Base-by-base conservation (phyloP, 2,329 filamentous ascomycete genomes). In the Stagonosporopsis tanaceti region DNA sequence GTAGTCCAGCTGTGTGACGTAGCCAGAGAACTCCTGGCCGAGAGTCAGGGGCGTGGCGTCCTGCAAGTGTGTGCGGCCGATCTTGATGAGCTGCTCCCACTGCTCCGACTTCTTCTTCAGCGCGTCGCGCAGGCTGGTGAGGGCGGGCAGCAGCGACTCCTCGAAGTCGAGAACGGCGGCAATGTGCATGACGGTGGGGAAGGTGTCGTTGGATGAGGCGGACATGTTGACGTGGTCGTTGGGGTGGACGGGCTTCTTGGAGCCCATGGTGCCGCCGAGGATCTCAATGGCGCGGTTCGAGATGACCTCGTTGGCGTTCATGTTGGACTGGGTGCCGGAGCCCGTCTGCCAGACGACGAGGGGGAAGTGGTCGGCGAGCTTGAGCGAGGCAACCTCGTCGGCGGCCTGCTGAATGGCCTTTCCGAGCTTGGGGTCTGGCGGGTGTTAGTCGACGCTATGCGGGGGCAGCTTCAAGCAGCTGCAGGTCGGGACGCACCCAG, bases 211-310 rank as follows among this genome's bases (percentile, higher is more conserved):
- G 73, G 95, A 98, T 47, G 93, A 97, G 69, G 95, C 95, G 65
- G 91, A 96, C 88, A 96, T 96, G 87, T 99, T 99, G 80, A 99
- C 95, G 79, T 99, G 95, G 83, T 99, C 95, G 81, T 98, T 99
- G 73, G 95, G 95, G 82, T 99, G 95, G 64, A 99, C 95, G 27
- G 95, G 95, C 84, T 96, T 97, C 89, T 98, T 98, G 86, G 84
- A 89, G 70, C 95, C 95, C 91, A 93, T 97, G 66, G 85, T 85
- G 71, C 95, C 95, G 69, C 95, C 95, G 51, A 98, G 86, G 64
- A 98, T 96, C 84, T 98, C 94, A 79, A 98, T 98, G 65, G 95
- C 95, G 66, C 95, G 92, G 87, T 98, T 99, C 65, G 94, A 97
- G 80, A 99, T 98, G 80, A 99, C 95, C 80, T 99, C 95, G 84